Conservation (phyloP, 768 basidiomycete genomes). For the Mycena chlorophos region DNA sequence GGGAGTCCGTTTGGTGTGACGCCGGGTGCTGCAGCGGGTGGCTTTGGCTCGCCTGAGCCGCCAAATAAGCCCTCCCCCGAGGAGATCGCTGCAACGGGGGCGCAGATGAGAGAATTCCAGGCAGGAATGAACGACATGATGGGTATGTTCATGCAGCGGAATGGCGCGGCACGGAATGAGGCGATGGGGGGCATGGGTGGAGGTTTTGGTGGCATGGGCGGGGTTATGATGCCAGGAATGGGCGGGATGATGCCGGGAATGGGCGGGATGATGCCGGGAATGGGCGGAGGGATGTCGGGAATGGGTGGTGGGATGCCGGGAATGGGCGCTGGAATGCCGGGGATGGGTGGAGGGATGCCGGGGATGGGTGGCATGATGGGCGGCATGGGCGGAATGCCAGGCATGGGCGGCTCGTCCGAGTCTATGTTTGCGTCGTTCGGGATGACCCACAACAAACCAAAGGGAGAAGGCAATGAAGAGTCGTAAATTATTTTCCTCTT, state of each 20-base stretch:
- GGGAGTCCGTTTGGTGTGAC: no score
- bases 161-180: no score
- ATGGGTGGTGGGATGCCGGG: not conserved
- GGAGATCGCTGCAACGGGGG: constrained; percentile 4
- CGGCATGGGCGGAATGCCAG: constrained; percentile 3
- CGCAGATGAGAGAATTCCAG: constrained; percentile 4
- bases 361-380: constrained; percentile 3
- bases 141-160: constrained; percentile 1
- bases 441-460: no score
- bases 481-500: no score
- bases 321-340: constrained; percentile 1
- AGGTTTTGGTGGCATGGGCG: not conserved
- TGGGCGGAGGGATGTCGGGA: not conserved
- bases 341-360: not conserved
- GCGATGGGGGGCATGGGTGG: constrained; percentile 3
- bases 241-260: not conserved
- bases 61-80: constrained; percentile 2
- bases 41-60: not conserved
- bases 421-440: no score
- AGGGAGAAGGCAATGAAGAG: no score
- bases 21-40: constrained; percentile 3
- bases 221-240: not conserved
- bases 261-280: not conserved
- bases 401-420: no score
- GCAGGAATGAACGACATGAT: constrained; percentile 6